Percentiles rank a stretch among this genome's conserved stretches.
These are phyloP conservation scores for Funneliformis geosporum DNA, from an alignment of 192 early-diverging fungal genomes.

Conservation along the genomic window DNA sequence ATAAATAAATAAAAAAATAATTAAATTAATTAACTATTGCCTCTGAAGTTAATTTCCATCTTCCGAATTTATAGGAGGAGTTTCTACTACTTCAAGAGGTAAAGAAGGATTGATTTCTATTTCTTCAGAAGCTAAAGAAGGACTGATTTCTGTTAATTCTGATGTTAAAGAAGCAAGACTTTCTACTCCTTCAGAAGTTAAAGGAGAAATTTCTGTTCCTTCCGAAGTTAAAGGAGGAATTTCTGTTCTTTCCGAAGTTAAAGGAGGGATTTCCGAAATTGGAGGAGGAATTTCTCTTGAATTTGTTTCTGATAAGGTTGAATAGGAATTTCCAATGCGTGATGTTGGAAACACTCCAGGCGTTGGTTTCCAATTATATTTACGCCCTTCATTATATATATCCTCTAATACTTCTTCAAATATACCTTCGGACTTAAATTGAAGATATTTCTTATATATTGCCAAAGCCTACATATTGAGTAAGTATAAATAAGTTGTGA, in stretches of 20 bases:
- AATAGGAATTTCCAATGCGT: background rate
- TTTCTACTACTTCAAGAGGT: too few relatives aligned
- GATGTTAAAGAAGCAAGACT: too few relatives aligned
- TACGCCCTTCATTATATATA: constrained; percentile 78
- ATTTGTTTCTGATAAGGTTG: background rate
- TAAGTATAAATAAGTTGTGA: background rate
- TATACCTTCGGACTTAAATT: constrained; percentile 59
- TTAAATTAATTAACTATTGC: too few relatives aligned
- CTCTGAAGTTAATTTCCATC: too few relatives aligned
- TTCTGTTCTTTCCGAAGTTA: background rate
- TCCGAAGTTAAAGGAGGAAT: background rate
- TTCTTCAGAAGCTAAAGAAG: too few relatives aligned
- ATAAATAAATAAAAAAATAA: too few relatives aligned
- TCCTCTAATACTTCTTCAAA: constrained; percentile 78
- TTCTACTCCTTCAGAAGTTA: too few relatives aligned
- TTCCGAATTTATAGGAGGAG: too few relatives aligned
- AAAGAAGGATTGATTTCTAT: too few relatives aligned
- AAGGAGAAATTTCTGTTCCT: too few relatives aligned
- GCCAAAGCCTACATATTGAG: constrained; percentile 60
- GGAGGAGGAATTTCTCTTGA: background rate
- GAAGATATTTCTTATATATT: constrained; percentile 81
- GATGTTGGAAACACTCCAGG: constrained; percentile 44
- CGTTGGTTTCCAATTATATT: constrained; percentile 53
- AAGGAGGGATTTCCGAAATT: too few relatives aligned
- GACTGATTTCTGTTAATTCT: too few relatives aligned